Percentiles rank a stretch among this genome's conserved stretches.
These are phyloP conservation scores for Meyerozyma smithsonii DNA, from an alignment of 1,139 yeast genomes.

Conservation along the genomic window DNA sequence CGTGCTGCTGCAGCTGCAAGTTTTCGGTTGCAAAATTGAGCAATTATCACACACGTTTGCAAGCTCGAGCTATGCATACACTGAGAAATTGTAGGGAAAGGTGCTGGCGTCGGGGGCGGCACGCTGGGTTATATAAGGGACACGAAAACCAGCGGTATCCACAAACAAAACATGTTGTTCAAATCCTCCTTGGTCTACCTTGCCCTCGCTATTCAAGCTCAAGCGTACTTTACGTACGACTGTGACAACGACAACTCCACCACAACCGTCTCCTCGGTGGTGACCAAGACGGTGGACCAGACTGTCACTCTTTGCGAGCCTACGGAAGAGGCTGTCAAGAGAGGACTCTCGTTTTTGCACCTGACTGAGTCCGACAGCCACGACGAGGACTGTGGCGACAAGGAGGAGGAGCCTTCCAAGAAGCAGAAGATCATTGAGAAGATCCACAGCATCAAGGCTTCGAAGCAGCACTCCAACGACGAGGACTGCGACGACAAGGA, in stretches of 20 bases:
- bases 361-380: not conserved
- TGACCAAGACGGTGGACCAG: not conserved
- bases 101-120: not conserved
- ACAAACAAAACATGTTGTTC: not conserved
- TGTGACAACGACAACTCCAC: not conserved
- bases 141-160: not conserved
- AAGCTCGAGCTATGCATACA: not conserved
- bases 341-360: not conserved
- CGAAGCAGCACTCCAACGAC: not conserved
- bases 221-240: not conserved
- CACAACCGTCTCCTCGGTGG: not conserved
- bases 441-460: not conserved
- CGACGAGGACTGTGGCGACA: not conserved
- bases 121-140: not conserved
- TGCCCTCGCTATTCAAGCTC: not conserved
- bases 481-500: conserved; percentile 1
- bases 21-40: not conserved
- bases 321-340: not conserved
- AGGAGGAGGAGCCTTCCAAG: not conserved
- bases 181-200: not conserved
- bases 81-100: not conserved
- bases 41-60: not conserved
- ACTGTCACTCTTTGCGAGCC: not conserved
- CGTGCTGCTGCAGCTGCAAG: not conserved
- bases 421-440: not conserved